These are phyloP conservation scores for Cucurbita argyrosperma DNA, from an alignment of 306 rosid genomes.

Conservation along the genomic window DNA sequence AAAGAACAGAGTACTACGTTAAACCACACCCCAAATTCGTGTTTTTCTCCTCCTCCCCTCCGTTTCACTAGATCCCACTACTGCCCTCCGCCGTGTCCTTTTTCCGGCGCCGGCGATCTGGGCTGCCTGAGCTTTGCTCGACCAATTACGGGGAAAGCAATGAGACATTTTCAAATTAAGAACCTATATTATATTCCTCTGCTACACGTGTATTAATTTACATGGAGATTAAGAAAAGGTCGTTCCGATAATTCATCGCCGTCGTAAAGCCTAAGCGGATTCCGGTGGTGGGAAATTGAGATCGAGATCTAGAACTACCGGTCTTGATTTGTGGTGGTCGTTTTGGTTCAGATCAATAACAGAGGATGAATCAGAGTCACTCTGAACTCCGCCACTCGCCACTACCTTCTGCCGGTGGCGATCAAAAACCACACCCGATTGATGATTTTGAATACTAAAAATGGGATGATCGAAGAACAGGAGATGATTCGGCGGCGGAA, in stretches of 20 bases:
- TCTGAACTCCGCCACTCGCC: slow-evolving; percentile 12
- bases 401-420: not conserved
- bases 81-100: not conserved
- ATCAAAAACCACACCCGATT: slow-evolving; percentile 5
- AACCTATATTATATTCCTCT: not conserved
- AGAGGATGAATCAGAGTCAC: slow-evolving; percentile 61
- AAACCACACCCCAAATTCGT: not conserved
- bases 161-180: not conserved
- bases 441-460: not conserved
- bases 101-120: not conserved
- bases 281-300: slow-evolving; percentile 48
- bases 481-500: slow-evolving; percentile 13
- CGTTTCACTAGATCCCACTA: not conserved
- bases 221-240: not conserved
- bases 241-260: not conserved
- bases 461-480: slow-evolving; percentile 23
- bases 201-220: not conserved
- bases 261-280: slow-evolving; percentile 7
- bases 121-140: not conserved
- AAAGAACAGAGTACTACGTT: not conserved
- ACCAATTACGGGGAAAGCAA: not conserved
- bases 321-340: not conserved
- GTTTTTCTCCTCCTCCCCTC: not conserved
- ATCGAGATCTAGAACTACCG: slow-evolving; percentile 23
- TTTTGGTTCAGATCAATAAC: slow-evolving; percentile 41